A percentile compares a stretch with the other conserved stretches of the same genome.
These are phyloP conservation scores for Glycine tomentella DNA, from an alignment of 306 rosid species.

Conservation along the genomic window DNA sequence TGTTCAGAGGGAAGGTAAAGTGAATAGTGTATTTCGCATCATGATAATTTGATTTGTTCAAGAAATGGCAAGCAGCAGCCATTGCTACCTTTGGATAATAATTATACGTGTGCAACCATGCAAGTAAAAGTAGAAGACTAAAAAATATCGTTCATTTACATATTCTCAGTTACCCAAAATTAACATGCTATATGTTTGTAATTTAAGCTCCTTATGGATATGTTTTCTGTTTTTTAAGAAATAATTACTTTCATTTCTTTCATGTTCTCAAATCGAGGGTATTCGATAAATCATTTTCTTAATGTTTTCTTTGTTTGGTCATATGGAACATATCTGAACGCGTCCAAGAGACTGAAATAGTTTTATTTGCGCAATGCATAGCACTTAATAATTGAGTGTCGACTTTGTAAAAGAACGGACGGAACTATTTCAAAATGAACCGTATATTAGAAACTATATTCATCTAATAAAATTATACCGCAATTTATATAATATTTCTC, in stretches of 20 bases:
- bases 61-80: neutral
- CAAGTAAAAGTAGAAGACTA: neutral
- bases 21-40: neutral
- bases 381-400: neutral
- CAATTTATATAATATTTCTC: neutral
- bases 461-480: neutral
- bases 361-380: neutral
- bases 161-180: neutral
- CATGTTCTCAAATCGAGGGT: neutral
- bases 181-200: neutral
- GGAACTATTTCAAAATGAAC: constrained; percentile 1
- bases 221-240: neutral
- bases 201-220: neutral
- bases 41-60: neutral
- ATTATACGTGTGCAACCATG: too few species aligned
- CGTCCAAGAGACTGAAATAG: neutral
- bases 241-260: neutral
- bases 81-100: too few species aligned
- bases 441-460: neutral
- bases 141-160: neutral
- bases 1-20: neutral
- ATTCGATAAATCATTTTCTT: neutral
- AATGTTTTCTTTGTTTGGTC: neutral
- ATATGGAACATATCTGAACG: neutral
- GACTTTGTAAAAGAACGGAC: neutral